A percentile compares a stretch with the other conserved stretches of the same genome.
Conservation (phyloP, 208 protist genomes). For the Trypanosoma lewisi region DNA sequence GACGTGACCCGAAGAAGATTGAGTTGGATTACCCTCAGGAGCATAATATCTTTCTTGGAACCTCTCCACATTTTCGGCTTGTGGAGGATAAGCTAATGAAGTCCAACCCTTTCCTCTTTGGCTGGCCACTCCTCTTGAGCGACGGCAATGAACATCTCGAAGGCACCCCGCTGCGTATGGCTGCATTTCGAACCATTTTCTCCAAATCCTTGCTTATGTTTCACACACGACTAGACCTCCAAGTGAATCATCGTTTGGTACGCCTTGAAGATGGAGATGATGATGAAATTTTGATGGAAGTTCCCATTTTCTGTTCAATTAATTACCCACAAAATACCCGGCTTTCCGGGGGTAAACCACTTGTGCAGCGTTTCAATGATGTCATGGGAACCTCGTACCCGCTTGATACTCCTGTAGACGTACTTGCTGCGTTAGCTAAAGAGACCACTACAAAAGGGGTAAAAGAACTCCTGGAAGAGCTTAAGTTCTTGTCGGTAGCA, state of each 20-base stretch:
- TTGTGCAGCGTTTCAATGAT: slow-evolving; percentile 89
- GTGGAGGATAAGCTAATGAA: slow-evolving; percentile 86
- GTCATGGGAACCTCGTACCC: slow-evolving; percentile 88
- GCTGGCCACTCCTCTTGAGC: slow-evolving; percentile 87
- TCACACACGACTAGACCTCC: slow-evolving; percentile 81
- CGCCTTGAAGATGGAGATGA: slow-evolving; percentile 50
- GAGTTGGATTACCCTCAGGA: slow-evolving; percentile 83
- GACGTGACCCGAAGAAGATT: slow-evolving; percentile 69
- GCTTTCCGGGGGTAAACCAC: slow-evolving; percentile 75
- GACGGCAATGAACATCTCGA: slow-evolving; percentile 85
- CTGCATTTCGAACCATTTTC: slow-evolving; percentile 87
- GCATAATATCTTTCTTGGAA: slow-evolving; percentile 86
- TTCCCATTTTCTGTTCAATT: slow-evolving; percentile 86
- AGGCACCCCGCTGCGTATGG: slow-evolving; percentile 73
- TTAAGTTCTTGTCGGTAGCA: slow-evolving; percentile 74
- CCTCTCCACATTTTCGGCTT: slow-evolving; percentile 71
- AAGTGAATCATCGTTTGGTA: slow-evolving; percentile 75
- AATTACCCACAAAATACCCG: slow-evolving; percentile 87
- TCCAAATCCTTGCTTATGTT: slow-evolving; percentile 88
- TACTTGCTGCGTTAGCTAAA: slow-evolving; percentile 72
- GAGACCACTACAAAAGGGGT: slow-evolving; percentile 65
- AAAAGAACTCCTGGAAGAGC: slow-evolving; percentile 77
- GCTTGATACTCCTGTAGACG: slow-evolving; percentile 86
- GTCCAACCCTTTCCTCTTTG: slow-evolving; percentile 91
- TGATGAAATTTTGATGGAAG: slow-evolving; percentile 82